Base-by-base conservation (phyloP, 257 asterid genomes). In the Coffea eugenioides region DNA sequence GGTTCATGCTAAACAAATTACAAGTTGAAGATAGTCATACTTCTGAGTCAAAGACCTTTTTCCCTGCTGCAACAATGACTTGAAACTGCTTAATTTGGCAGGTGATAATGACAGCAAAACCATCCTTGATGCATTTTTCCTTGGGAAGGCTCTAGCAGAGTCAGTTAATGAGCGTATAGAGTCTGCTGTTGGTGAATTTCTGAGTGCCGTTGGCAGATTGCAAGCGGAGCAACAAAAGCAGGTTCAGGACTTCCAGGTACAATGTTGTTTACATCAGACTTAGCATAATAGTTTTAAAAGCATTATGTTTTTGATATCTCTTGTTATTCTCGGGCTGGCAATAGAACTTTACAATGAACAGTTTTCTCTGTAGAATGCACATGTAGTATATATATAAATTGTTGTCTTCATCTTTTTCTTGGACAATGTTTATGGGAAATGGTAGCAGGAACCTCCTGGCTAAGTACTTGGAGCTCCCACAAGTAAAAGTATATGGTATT, bases 191-290 rank as follows among this genome's bases (percentile, higher is more conserved):
- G 99, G 99, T 8, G 99, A 95, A 85, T 83, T 95, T 78, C 84
- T 95, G 56, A 89, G 97, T 85, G 56, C 84, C 41, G 76, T 93
- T 76, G 98, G 97, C 59, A 85, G 93, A 67, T 74, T 93, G 80
- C 98, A 94, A 87, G 94, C 98, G 57, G 97, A 93, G 88, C 98
- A 95, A 80, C 98, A 87, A 69, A 95, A 93, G 88, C 95, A 88
- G 83, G 88, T 92, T 39, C 87, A 81, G 78, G 97, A 91, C 71
- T 91, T 94, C 74, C 97, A 90, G 97, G 98, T 93, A 84, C 39
- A 25, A 39, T 21, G 49, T 45, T 70, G 27, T 71, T 34, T 48
- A 59, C 46, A 14, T 65, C 16, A 23, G 57, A 61, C 31, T 15
- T 6, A 4, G 43, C 3, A 36, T 80, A 6, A 14, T 49, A 31